Conservation (phyloP, 768 basidiomycete genomes). For the Leccinellum rugosiceps region DNA sequence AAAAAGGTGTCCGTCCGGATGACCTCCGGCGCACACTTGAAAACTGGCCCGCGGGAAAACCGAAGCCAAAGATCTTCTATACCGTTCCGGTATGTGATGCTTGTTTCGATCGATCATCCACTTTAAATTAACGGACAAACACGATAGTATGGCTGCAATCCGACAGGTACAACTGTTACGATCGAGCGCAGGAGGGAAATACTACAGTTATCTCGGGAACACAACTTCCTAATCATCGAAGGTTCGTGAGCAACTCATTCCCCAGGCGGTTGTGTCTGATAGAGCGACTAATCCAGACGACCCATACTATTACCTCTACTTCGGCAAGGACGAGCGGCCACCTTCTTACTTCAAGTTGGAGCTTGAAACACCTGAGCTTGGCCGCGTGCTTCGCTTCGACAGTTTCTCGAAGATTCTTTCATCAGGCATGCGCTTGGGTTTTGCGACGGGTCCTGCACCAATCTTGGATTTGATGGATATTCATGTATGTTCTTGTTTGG, state of each 20-base stretch:
- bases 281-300: conserved; percentile 49
- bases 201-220: conserved; percentile 64
- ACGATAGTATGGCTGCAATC: conserved; percentile 77
- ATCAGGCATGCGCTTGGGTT: conserved; percentile 78
- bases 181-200: conserved; percentile 68
- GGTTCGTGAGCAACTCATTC: conserved; percentile 38
- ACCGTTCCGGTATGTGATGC: conserved; percentile 60
- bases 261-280: background rate
- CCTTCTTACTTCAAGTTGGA: conserved; percentile 85
- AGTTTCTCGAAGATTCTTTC: conserved; percentile 83
- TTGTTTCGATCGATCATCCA: conserved; percentile 5
- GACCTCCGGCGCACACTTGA: conserved; percentile 64
- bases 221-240: conserved; percentile 83
- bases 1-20: conserved; percentile 59
- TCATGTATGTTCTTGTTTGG: conserved; percentile 45
- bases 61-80: conserved; percentile 76
- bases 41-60: conserved; percentile 69
- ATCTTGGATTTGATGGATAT: conserved; percentile 69
- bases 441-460: conserved; percentile 68
- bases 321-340: conserved; percentile 56
- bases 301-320: conserved; percentile 79
- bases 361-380: conserved; percentile 57
- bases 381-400: conserved; percentile 85
- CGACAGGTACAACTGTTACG: conserved; percentile 77
- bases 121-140: background rate